Base-by-base conservation (phyloP, 2,329 filamentous ascomycete genomes). In the Penicillium nordicum region DNA sequence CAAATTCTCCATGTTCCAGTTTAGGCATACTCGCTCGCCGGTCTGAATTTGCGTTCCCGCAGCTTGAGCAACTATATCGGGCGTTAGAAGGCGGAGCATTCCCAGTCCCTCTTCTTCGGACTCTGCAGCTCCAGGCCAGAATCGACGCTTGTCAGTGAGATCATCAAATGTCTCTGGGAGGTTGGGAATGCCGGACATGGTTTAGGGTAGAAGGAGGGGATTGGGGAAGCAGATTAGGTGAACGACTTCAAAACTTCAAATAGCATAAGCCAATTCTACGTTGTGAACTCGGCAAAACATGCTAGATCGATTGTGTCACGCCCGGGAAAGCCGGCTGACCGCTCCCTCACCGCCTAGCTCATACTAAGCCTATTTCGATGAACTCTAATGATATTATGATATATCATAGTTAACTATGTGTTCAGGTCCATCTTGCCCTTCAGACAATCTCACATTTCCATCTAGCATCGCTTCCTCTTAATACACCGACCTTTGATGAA, bases 1-100 rank as follows among this genome's bases (percentile, higher is more conserved):
- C 2, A 84, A 70, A 63, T 85, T 84, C 47, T 78, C 78, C 38
- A 85, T 69, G 29, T 81, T 78, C 83, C 83, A 85, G 37, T 81
- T 80, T 25, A 86, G 69, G 48, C 79, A 79, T 23, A 84, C 77
- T 25, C 82, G 76, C 45, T 77, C 74, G 21, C 83, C 83, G 0
- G 78, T 80, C 40, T 74, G 73, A 62, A 85, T 84, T 64, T 83
- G 78, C 5, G 75, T 75, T 5, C 74, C 71, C 0, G 83, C 82
- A 0, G 80, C 77, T 14, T 74, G 72, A 10, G 79, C 78, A 1
- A 84, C 79, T 6, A 81, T 64, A 0, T 81, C 75, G 2, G 81
- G 78, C 0, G 82, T 85, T 14, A 85, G 75, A 2, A 82, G 72
- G 0, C 74, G 77, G 9, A 80, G 74, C 66, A 82, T 78, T 27